Evolutionary conservation across 805 yeast genomes (phyloP), one percentile per base, ranked within the genome.

Genomic region (Peterozyma xylosa): DNA sequence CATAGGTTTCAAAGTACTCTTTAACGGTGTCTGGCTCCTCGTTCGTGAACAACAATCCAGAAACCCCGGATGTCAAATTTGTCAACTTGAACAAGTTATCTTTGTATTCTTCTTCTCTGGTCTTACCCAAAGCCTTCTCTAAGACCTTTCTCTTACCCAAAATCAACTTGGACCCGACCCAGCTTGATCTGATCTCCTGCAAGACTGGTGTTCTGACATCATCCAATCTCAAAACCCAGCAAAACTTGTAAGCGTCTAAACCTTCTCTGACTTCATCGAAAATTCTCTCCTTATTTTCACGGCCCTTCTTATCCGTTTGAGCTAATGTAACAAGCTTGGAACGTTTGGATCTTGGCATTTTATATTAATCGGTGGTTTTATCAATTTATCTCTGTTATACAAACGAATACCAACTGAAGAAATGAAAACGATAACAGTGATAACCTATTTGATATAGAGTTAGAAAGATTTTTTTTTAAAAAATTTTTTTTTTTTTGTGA

Each of bases 331-430:
- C 95, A 54, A 90, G 82, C 80, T 87, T 93, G 53, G 96, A 84
- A 78, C 98, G 91, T 64, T 82, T 90, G 33, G 97, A 89, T 76
- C 96, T 87, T 50, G 99, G 97, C 99, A 91, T 91, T 46, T 53
- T 68, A 45, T 36, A 11, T 42, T 38, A 43, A 45, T 32, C 27
- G 27, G 27, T 21, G 27, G 7, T 21, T 5, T 7, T 21, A 5
- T 21, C 27, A 21, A 21, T 21, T 5, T 21, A 21, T n/a, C 27
- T 21, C 7, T 21, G 7, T 21, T 5, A 4, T 21, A 21, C 7
- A 21, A 21, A 21, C 27, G 7, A 21, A 21, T n/a, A 21, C 27
- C 27, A 21, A 21, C 27, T 5, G 27, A 21, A 21, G 27, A 21
- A 21, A 7, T 21, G 27, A 21, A 21, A 7, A 21, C n/a, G 27